Conservation (phyloP, 1,284 basidiomycete genomes). For the Mycena sp. region DNA sequence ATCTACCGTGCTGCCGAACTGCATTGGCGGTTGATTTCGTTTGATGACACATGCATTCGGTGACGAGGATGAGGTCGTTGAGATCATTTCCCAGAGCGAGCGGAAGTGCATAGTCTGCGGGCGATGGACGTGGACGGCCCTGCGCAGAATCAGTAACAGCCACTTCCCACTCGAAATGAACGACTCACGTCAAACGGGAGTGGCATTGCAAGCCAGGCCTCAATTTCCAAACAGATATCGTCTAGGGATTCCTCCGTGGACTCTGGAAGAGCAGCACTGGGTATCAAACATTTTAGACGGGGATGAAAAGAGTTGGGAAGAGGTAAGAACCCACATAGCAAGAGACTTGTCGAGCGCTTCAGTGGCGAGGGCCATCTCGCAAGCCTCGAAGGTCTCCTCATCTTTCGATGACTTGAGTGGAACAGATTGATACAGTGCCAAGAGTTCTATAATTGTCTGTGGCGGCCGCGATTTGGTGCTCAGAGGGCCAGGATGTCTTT, state of each 20-base stretch:
- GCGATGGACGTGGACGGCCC: too few species aligned
- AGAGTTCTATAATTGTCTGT: neutral
- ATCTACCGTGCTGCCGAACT: neutral
- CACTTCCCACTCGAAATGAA: too few species aligned
- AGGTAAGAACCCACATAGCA: neutral
- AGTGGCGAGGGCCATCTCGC: neutral
- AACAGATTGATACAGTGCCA: neutral
- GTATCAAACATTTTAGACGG: neutral
- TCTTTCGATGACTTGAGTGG: neutral
- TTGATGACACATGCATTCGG: neutral
- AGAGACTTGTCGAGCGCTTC: neutral
- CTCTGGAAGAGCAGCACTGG: constrained; percentile 6
- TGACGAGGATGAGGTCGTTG: neutral
- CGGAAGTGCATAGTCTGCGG: neutral
- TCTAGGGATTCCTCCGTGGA: neutral
- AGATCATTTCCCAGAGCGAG: neutral
- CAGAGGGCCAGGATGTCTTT: neutral
- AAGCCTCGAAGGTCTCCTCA: constrained; percentile 2
- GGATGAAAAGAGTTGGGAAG: neutral
- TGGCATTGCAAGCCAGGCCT: neutral
- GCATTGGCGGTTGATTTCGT: constrained; percentile 7
- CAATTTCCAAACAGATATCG: neutral
- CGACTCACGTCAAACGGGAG: neutral
- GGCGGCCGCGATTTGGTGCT: neutral
- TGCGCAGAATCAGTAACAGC: too few species aligned